These are phyloP conservation scores for Nematodospora anomalae DNA, from an alignment of 1,139 yeast genomes.

Conservation along the genomic window DNA sequence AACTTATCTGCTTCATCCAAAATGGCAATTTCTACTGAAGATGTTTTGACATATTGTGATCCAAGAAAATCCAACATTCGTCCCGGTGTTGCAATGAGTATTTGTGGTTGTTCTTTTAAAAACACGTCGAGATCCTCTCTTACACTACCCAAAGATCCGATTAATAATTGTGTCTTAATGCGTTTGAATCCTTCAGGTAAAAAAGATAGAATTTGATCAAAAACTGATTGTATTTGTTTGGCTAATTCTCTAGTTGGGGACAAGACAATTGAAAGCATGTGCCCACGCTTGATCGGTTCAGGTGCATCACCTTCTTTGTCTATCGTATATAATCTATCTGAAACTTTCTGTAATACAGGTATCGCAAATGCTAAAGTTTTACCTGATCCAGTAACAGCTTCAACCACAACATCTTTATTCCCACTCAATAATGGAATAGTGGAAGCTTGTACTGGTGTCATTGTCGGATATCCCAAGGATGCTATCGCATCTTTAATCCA, in stretches of 20 bases:
- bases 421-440: slow-evolving; percentile 83
- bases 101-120: slow-evolving; percentile 57
- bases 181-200: slow-evolving; percentile 49
- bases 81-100: slow-evolving; percentile 92
- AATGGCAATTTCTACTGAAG: slow-evolving; percentile 69
- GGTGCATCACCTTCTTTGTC: slow-evolving; percentile 23
- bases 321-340: slow-evolving; percentile 28
- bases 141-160: slow-evolving; percentile 74
- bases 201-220: slow-evolving; percentile 57
- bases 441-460: slow-evolving; percentile 99
- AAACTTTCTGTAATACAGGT: slow-evolving; percentile 72
- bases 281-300: slow-evolving; percentile 52
- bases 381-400: slow-evolving; percentile 97
- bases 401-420: slow-evolving; percentile 96
- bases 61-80: slow-evolving; percentile 74
- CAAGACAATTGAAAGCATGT: slow-evolving; percentile 68
- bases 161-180: slow-evolving; percentile 67
- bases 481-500: slow-evolving; percentile 62
- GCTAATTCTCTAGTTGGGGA: slow-evolving; percentile 96
- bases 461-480: slow-evolving; percentile 70
- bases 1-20: slow-evolving; percentile 93
- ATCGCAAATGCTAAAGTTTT: slow-evolving; percentile 85
- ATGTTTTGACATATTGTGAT: slow-evolving; percentile 49
- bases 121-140: slow-evolving; percentile 73
- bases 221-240: slow-evolving; percentile 71